phyloP scores from a whole-genome alignment of 768 basidiomycete genomes.

The Termitomyces sp. region DNA sequence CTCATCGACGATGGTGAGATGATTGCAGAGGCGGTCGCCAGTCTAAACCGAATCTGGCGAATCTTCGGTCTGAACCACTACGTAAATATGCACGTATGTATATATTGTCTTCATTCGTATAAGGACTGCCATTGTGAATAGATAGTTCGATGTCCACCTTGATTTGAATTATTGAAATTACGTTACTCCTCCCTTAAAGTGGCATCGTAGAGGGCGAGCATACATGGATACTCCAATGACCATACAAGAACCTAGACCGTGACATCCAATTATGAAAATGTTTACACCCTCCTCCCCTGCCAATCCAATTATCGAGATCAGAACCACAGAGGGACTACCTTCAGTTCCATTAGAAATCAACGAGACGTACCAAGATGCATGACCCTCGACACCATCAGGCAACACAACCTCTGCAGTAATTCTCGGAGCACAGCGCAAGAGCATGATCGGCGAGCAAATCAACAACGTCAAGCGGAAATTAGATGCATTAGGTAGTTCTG shows the following conservation, averaged over 20 bases:
- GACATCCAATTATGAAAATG: too few species aligned
- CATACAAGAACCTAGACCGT: background rate
- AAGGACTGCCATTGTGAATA: too few species aligned
- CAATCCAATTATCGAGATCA: background rate
- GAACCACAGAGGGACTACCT: background rate
- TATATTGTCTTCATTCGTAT: too few species aligned
- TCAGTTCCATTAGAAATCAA: background rate
- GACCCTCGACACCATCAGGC: background rate
- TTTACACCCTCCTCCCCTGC: background rate
- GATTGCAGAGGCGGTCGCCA: conserved; percentile 40
- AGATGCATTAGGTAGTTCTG: background rate
- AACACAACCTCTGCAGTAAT: background rate
- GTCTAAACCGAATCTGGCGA: too few species aligned
- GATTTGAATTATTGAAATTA: too few species aligned
- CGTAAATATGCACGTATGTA: too few species aligned
- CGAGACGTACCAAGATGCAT: too few species aligned
- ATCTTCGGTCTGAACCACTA: too few species aligned
- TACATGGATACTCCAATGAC: too few species aligned
- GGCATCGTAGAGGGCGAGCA: background rate
- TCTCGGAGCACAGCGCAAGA: background rate
- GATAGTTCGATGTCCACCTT: too few species aligned
- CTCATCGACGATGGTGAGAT: conserved; percentile 47
- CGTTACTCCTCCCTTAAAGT: too few species aligned
- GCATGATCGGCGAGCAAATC: background rate
- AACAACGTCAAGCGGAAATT: background rate